phyloP scores from a whole-genome alignment of 2,329 filamentous ascomycete species.

The Pyrenophora tritici-repentis region DNA sequence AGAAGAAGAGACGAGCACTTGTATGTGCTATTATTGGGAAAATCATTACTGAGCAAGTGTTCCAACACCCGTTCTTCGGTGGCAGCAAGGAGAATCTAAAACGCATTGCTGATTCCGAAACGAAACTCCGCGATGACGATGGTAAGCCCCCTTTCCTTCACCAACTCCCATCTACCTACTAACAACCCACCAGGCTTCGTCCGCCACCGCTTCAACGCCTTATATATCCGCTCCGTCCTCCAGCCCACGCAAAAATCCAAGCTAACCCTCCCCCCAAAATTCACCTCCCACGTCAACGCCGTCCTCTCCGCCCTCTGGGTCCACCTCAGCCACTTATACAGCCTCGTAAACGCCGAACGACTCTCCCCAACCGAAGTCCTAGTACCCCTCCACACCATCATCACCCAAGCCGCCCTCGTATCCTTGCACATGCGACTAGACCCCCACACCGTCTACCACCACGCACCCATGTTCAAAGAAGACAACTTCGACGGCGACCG shows the following conservation, averaged over 20 bases:
- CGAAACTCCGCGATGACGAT: slow-evolving; percentile 19
- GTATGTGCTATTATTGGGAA: slow-evolving; percentile 38
- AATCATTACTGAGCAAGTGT: slow-evolving; percentile 38
- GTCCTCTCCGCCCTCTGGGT: slow-evolving; percentile 22
- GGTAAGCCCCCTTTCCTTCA: slow-evolving; percentile 22
- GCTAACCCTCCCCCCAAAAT: slow-evolving; percentile 22
- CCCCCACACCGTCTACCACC: slow-evolving; percentile 35
- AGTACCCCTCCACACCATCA: slow-evolving; percentile 14
- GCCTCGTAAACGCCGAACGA: too few species aligned
- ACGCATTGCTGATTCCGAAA: slow-evolving; percentile 8
- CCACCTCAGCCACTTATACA: too few species aligned
- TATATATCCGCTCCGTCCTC: slow-evolving; percentile 10
- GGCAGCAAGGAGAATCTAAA: slow-evolving; percentile 10
- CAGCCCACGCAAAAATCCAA: neutral
- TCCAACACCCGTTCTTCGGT: slow-evolving; percentile 35
- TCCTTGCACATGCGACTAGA: slow-evolving; percentile 33
- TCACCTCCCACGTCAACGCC: slow-evolving; percentile 27
- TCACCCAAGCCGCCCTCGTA: slow-evolving; percentile 27
- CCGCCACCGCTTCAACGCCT: slow-evolving; percentile 23
- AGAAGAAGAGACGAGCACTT: slow-evolving; percentile 25
- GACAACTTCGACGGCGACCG: slow-evolving; percentile 14
- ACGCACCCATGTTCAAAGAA: slow-evolving; percentile 35
- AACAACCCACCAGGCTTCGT: slow-evolving; percentile 21
- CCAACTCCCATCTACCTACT: neutral
- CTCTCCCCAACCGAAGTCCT: too few species aligned